Conservation (phyloP, 371 early-diverging fungal genomes). For the Mucor sp. region DNA sequence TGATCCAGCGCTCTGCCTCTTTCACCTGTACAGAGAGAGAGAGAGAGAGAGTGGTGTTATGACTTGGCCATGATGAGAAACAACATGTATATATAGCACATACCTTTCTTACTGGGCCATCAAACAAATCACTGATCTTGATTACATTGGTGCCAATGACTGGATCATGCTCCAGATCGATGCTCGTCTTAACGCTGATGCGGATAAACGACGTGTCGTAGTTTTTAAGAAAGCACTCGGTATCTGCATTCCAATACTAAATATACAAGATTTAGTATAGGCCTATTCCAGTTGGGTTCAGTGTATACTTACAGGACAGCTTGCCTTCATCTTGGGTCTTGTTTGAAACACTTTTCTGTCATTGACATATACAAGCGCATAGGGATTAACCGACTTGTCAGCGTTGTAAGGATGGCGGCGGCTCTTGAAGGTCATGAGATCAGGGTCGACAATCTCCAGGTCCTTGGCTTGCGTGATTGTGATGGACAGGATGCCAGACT, state of each 20-base stretch:
- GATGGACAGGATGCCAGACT: constrained; percentile 20
- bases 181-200: constrained; percentile 28
- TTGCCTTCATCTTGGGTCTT: constrained; percentile 27
- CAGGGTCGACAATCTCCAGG: constrained; percentile 36
- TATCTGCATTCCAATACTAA: constrained; percentile 38
- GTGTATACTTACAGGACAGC: constrained; percentile 24
- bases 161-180: constrained; percentile 40
- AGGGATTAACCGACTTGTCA: constrained; percentile 30
- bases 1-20: constrained; percentile 33
- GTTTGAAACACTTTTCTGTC: constrained; percentile 34
- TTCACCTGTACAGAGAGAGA: constrained; percentile 17
- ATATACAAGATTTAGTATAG: not conserved
- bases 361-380: constrained; percentile 36
- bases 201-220: constrained; percentile 26
- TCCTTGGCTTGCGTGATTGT: constrained; percentile 28
- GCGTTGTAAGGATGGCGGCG: constrained; percentile 36
- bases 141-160: constrained; percentile 34
- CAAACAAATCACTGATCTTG: constrained; percentile 29
- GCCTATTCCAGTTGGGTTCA: no score
- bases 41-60: no score
- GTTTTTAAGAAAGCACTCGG: constrained; percentile 37
- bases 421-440: constrained; percentile 13
- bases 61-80: not conserved
- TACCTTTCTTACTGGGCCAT: constrained; percentile 24
- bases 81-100: no score